Base-by-base conservation (phyloP, 202 grass and related monocot species). In the Digitaria exilis region DNA sequence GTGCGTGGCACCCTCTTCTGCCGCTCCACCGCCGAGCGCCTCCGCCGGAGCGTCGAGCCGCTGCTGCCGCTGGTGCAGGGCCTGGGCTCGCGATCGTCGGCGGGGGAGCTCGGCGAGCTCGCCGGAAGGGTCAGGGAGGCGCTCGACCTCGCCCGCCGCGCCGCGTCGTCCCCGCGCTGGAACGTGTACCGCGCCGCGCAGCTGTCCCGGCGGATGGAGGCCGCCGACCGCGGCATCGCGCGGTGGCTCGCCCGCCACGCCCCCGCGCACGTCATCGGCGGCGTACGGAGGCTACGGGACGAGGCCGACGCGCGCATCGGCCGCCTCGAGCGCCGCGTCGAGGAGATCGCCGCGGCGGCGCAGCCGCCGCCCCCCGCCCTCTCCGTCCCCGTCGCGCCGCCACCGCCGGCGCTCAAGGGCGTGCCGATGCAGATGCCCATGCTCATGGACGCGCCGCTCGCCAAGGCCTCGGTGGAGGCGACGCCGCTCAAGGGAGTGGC, bases 111-210 rank as follows among this genome's bases (percentile, higher is more conserved):
- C 4, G 78, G 65, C 21, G 91, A 98, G 70, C 93, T 98, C 2
- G 91, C 96, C 30, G 80, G 65, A 28, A 93, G 84, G 52, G 69
- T 98, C 64, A n/a, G 77, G 61, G 80, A 86, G 48, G 93, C 93
- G 67, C 88, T 96, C 30, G 93, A 96, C 12, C 91, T 96, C 1
- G 92, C 93, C 0, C 92, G 93, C 59, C 65, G 83, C 52, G 96
- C 96, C 75, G 80, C 92, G 1, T 41, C 77, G 0, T 86, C 89
- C 21, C 85, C 91, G 9, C 85, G 96, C 10, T 98, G 96, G 96
- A 98, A 98, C 87, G 90, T 98, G 11, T 98, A 98, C 85, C 92
- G 96, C 58, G 74, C 93, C 37, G 83, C 90, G 77, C 93, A 98
- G 86, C 93, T 98, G 0, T 87, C 96, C 2, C 86, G 77, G 6